Base-by-base conservation (phyloP, 1,284 basidiomycete species). In the Lentinus polychrous region DNA sequence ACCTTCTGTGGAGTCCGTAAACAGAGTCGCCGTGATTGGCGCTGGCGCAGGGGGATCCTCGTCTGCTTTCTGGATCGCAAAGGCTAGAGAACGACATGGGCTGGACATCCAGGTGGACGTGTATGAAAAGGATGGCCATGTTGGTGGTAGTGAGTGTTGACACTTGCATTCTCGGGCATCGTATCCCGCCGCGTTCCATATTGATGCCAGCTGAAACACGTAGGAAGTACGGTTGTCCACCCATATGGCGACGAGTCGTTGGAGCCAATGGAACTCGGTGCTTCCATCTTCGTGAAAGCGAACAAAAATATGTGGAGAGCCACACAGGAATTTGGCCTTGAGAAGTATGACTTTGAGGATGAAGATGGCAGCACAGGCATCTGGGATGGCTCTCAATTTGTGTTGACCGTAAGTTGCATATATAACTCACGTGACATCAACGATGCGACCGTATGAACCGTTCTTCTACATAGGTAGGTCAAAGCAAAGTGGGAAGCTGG, bases 241-340 rank as follows among this genome's bases (percentile, higher is more conserved):
- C 92, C 94, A 2, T 83, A 94, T 62, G 72, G 76, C 50, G 78
- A 95, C 59, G 60, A 68, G 1, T 71, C 66, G 8, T 69, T 83
- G 18, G 71, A 74, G 23, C 79, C 86, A 2, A 67, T 93, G 33
- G 94, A 89, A 59, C 73, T 95, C 0, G 95, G 95, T 1, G 95
- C 86, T 0, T 90, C 86, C 37, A 89, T 97, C 53, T 97, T 95
- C 64, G 86, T 94, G 3, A 62, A 76, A 43, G 78, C 76, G 3
- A 94, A 96, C 69, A 81, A 80, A 62, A 93, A 94, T 63, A 60
- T 94, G 43, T 83, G 84, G 78, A 79, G 87, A 51, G 91, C 91
- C 0, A 77, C 81, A 0, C 74, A 86, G 42, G 83, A 87, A 50
- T 94, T 94, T 67, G 86, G 86, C 54, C 72, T 95, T 11, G 78